Evolutionary conservation across 768 basidiomycete species (phyloP).

Genomic region (Exidia glandulosa): DNA sequence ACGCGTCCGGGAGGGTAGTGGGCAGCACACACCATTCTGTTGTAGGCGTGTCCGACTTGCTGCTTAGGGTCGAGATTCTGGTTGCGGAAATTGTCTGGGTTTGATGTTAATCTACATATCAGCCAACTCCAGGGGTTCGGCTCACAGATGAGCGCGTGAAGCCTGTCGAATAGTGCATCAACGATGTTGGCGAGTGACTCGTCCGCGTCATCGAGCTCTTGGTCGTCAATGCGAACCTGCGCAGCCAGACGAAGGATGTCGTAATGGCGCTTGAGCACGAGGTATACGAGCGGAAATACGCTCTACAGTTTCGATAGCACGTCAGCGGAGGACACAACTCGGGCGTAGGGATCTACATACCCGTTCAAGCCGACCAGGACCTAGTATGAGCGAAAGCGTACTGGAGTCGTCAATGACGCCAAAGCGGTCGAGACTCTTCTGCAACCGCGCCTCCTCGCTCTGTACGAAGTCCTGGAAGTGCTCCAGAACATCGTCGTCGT

Average conservation of each 20-base stretch:
- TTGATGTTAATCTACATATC: neutral
- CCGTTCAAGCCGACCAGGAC: constrained; percentile 24
- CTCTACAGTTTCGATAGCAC: constrained; percentile 13
- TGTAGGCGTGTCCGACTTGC: neutral
- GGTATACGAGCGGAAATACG: constrained; percentile 24
- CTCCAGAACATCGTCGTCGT: constrained; percentile 12
- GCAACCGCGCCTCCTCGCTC: constrained; percentile 16
- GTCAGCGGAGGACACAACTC: neutral
- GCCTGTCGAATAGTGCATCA: constrained; percentile 23
- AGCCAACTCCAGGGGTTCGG: neutral
- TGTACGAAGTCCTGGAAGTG: constrained; percentile 18
- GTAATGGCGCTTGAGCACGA: constrained; percentile 24
- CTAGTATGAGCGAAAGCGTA: constrained; percentile 18
- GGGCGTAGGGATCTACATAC: constrained; percentile 10
- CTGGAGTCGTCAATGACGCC: constrained; percentile 19
- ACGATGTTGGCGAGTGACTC: constrained; percentile 24
- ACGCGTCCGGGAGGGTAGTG: neutral
- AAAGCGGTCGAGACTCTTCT: constrained; percentile 17
- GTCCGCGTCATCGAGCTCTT: constrained; percentile 15
- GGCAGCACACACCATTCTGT: neutral
- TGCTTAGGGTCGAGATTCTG: neutral
- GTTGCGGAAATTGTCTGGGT: neutral
- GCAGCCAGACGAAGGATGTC: constrained; percentile 13
- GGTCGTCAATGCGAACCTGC: constrained; percentile 12
- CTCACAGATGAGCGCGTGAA: constrained; percentile 16